Evolutionary conservation across 352 stramenopile genomes (phyloP).

Genomic region (Globisporangium cystogenes): DNA sequence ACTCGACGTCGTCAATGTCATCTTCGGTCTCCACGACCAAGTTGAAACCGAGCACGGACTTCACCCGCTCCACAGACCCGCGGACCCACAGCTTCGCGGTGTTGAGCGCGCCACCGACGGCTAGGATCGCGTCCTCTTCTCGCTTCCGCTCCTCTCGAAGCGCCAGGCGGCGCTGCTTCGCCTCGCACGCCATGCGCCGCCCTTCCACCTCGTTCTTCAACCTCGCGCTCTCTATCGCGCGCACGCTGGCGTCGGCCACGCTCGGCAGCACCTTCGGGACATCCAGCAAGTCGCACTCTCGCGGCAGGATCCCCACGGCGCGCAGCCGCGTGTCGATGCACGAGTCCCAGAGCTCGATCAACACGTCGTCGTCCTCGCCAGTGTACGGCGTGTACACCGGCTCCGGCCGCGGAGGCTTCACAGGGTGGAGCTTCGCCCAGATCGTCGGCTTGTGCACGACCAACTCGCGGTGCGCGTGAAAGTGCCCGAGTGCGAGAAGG

Average conservation of each 20-base stretch:
- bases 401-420: conserved; percentile 19
- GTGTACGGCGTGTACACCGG: conserved; percentile 50
- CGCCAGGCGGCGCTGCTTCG: conserved; percentile 43
- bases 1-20: conserved; percentile 58
- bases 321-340: conserved; percentile 65
- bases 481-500: conserved; percentile 46
- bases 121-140: conserved; percentile 18
- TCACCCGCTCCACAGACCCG: conserved; percentile 16
- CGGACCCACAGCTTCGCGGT: conserved; percentile 6
- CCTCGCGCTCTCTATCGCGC: conserved; percentile 9
- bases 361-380: conserved; percentile 30
- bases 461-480: conserved; percentile 37
- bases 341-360: conserved; percentile 40
- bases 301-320: conserved; percentile 31
- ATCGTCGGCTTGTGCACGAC: conserved; percentile 39
- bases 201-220: conserved; percentile 51
- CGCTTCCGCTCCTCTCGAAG: conserved; percentile 16
- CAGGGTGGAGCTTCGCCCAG: conserved; percentile 16
- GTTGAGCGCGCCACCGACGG: conserved; percentile 12
- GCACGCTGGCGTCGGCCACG: conserved; percentile 1
- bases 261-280: conserved; percentile 20
- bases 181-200: conserved; percentile 56
- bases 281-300: conserved; percentile 43
- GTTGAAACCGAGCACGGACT: conserved; percentile 27
- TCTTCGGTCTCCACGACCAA: conserved; percentile 36